Evolutionary conservation across 2,329 filamentous ascomycete species (phyloP), one percentile per base, ranked within the genome.

Genomic region (Penicillium rolfsii): DNA sequence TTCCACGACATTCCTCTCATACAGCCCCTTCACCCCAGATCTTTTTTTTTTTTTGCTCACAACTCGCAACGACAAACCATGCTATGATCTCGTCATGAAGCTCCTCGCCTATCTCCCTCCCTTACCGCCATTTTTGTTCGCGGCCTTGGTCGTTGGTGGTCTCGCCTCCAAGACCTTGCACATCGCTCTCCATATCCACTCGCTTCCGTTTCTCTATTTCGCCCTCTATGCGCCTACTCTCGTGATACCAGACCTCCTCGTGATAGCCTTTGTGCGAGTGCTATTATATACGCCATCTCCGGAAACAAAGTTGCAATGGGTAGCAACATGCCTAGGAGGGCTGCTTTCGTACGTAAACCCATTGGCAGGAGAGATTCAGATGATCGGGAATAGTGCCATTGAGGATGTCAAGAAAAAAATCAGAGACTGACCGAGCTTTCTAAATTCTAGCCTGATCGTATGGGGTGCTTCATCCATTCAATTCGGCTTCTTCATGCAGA

Each of bases 401-500:
- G 33, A 41, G 12, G 35, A 28, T n/a, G 2, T 8, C 1, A 12
- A 9, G 7, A 4, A 22, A 11, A 33, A 11, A 33, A 8, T 11
- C 30, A 11, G 30, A 11, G 9, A 43, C 16, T 30, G 26, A 33
- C 24, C 40, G 40, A 43, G 12, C 52, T 30, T 6, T 14, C 19
- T 26, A 4, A 35, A 48, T 30, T 35, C 11, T 38, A 56, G 53
- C 11, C 14, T 56, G 19, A 56, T 28, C 41, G 53, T 56, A 33
- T 56, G 53, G 55, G 71, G 66, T 24, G 71, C 74, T 2, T 71
- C 75, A 11, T 72, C 76, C 33, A 66, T 73, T 14, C 74, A 76
- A 59, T 73, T 78, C 54, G 73, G 73, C 36, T 78, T 79, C 65
- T 78, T 75, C 60, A 63, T 76, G 53, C 74, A 78, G 59, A 79